Conservation (phyloP, 345 rosid species). For the Populus nigra region DNA sequence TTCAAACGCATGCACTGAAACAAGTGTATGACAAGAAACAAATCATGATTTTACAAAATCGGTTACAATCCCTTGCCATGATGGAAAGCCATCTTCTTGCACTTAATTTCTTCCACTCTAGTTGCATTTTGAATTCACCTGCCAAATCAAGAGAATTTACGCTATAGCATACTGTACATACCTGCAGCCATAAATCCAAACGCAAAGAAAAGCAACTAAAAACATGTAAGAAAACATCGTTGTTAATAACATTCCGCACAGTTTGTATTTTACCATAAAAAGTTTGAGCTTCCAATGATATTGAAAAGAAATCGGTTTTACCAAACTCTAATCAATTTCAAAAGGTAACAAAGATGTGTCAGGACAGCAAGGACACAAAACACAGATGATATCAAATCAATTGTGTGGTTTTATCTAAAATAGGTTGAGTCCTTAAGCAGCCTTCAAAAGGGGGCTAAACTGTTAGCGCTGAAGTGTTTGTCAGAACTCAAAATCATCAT, state of each 20-base stretch:
- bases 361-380: not conserved
- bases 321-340: not conserved
- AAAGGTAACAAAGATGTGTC: not conserved
- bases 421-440: not conserved
- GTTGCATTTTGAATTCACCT: slow-evolving; percentile 60
- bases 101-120: slow-evolving; percentile 51
- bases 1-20: not conserved
- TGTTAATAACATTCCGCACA: not conserved
- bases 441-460: not conserved
- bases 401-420: not conserved
- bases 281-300: not conserved
- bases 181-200: not conserved
- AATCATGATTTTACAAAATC: slow-evolving; percentile 91
- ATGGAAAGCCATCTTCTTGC: slow-evolving; percentile 60
- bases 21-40: slow-evolving; percentile 21
- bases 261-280: not conserved
- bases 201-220: not conserved
- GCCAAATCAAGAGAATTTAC: slow-evolving; percentile 16
- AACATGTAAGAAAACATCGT: not conserved
- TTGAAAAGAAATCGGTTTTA: not conserved
- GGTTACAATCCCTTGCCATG: slow-evolving; percentile 66
- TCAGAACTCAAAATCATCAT: not conserved
- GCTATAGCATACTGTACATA: not conserved
- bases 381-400: not conserved
- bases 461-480: not conserved